phyloP scores from a whole-genome alignment of 1,284 basidiomycete genomes.

The Irpex lacteus region DNA sequence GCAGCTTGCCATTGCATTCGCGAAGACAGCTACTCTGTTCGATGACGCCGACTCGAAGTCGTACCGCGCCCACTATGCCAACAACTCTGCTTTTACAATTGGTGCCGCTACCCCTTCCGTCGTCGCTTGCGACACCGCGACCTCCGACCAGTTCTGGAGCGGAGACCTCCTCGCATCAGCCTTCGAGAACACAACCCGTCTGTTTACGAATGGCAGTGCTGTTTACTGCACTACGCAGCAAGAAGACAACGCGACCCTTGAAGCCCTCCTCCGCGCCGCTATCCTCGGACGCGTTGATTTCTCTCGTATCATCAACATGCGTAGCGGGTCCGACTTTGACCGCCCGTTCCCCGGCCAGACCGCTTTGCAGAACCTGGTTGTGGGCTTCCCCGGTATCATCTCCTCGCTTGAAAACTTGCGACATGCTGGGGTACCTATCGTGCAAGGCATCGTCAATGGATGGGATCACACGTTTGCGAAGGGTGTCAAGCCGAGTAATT shows the following conservation, averaged over 20 bases:
- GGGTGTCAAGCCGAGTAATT: slow-evolving; percentile 28
- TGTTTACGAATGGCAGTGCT: slow-evolving; percentile 37
- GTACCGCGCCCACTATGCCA: slow-evolving; percentile 36
- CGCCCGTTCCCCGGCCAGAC: slow-evolving; percentile 30
- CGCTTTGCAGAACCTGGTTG: slow-evolving; percentile 22
- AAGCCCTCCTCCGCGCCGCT: slow-evolving; percentile 39
- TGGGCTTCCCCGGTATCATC: slow-evolving; percentile 19
- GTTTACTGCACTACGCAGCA: slow-evolving; percentile 43
- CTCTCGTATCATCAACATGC: slow-evolving; percentile 41
- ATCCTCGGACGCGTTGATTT: slow-evolving; percentile 40
- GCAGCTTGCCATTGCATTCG: slow-evolving; percentile 33
- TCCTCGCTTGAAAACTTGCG: slow-evolving; percentile 27
- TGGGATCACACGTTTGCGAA: slow-evolving; percentile 26
- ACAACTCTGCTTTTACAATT: slow-evolving; percentile 18
- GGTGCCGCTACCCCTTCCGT: slow-evolving; percentile 33
- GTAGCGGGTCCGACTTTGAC: slow-evolving; percentile 45
- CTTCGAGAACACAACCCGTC: slow-evolving; percentile 39
- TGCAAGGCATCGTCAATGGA: slow-evolving; percentile 27
- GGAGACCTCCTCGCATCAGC: slow-evolving; percentile 37
- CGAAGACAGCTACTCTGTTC: slow-evolving; percentile 33
- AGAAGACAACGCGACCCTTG: slow-evolving; percentile 48
- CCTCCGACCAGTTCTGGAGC: slow-evolving; percentile 43
- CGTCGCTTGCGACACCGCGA: slow-evolving; percentile 37
- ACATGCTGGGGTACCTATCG: slow-evolving; percentile 29
- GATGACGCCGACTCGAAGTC: slow-evolving; percentile 33